Evolutionary conservation across 257 asterid genomes (phyloP), one percentile per base, ranked within the genome.

Genomic region (Solanum peruvianum): DNA sequence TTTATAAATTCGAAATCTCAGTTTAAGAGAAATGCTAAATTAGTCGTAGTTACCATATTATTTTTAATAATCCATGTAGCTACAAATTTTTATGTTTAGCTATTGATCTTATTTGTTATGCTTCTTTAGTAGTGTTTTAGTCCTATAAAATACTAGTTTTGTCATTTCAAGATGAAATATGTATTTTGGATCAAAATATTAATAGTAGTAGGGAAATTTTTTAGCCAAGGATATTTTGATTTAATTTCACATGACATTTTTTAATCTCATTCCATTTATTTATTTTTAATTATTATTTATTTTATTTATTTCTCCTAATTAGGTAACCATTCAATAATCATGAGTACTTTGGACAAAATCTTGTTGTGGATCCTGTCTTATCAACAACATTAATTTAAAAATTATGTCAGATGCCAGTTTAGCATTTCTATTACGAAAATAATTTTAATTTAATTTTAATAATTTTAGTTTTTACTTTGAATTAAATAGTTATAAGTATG

Each of bases 401-500:
- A 6, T 15, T 70, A 35, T 31, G 6, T 16, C 69, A 60, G 69
- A 56, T 56, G 64, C 64, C 25, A 56, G 5, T 16, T 2, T 62
- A 62, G 3, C 70, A n/a, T 23, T 23, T 62, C 14, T 3, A 62
- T 23, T 62, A 23, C 13, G 15, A 9, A n/a, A 23, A 62, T n/a
- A 4, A 62, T 3, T 1, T 0, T 9, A 21, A 62, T 4, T 62
- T 11, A 62, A 62, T 52, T 0, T 9, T 16, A 2, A 56, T 16
- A 2, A 56, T 56, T 20, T 3, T 58, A 20, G 20, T 20, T 58
- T 58, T 58, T 4, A 58, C 5, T 58, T 58, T 58, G 0, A 58
- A 7, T 60, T 2, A 0, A 1, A 60, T 9, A 23, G 11, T 1
- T 2, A 0, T 23, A 62, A 4, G 2, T 62, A 23, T 27, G 9